Evolutionary conservation across 2,329 filamentous ascomycete genomes (phyloP).

Genomic region (Calonectria henricotiae): DNA sequence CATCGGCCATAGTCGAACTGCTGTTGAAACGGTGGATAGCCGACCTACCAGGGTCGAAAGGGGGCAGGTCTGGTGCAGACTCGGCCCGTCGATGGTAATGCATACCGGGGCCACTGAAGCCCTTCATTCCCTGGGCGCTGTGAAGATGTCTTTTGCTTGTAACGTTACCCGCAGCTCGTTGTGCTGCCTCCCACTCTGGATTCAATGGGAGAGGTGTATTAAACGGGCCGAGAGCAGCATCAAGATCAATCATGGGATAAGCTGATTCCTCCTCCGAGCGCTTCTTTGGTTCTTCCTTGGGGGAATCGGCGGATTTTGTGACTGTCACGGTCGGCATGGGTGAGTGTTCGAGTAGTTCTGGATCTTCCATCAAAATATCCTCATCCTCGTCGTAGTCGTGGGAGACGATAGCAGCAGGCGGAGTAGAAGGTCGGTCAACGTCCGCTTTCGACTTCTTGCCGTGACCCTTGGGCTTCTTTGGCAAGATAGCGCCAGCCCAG

Average conservation of each 20-base stretch:
- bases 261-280: slow-evolving; percentile 74
- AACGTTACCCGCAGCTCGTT: slow-evolving; percentile 70
- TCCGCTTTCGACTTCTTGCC: slow-evolving; percentile 62
- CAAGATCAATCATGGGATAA: slow-evolving; percentile 91
- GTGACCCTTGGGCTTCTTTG: slow-evolving; percentile 72
- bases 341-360: slow-evolving; percentile 49
- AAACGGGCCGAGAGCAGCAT: slow-evolving; percentile 93
- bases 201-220: slow-evolving; percentile 82
- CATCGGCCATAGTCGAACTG: slow-evolving; percentile 85
- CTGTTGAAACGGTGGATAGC: slow-evolving; percentile 76
- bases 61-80: slow-evolving; percentile 84
- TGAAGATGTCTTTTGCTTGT: slow-evolving; percentile 78
- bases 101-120: slow-evolving; percentile 79
- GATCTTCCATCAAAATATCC: slow-evolving; percentile 52
- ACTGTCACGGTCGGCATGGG: slow-evolving; percentile 61
- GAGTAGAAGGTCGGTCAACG: slow-evolving; percentile 64
- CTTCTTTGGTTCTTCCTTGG: slow-evolving; percentile 54
- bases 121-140: slow-evolving; percentile 81
- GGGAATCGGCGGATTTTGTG: slow-evolving; percentile 59
- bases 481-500: slow-evolving; percentile 79
- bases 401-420: slow-evolving; percentile 58
- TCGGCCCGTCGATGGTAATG: slow-evolving; percentile 86
- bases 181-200: slow-evolving; percentile 78
- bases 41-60: slow-evolving; percentile 77
- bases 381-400: slow-evolving; percentile 51